These are phyloP conservation scores for Aquilaria malaccensis DNA, from an alignment of 345 rosid species.

Conservation along the genomic window DNA sequence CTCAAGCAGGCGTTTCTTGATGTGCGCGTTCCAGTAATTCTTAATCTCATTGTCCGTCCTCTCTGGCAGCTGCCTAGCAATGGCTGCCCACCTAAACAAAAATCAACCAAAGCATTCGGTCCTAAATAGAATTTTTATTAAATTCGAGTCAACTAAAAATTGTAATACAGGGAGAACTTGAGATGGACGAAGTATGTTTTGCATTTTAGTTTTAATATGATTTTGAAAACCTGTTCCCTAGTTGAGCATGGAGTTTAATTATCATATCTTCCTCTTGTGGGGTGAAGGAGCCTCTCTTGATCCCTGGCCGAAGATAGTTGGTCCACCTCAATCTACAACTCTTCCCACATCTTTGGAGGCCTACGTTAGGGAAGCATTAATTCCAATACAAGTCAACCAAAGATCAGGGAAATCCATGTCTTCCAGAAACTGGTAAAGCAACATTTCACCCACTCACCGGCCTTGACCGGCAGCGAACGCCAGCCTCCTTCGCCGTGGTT, in stretches of 20 bases:
- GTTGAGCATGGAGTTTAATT: conserved; percentile 33
- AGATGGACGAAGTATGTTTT: no score
- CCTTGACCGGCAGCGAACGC: conserved; percentile 43
- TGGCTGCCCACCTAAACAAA: conserved; percentile 43
- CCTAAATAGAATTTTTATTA: not conserved
- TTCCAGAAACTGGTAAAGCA: not conserved
- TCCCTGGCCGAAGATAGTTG: conserved; percentile 43
- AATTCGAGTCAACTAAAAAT: no score
- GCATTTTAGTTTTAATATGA: no score
- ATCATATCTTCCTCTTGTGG: conserved; percentile 31
- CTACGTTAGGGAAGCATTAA: conserved; percentile 4
- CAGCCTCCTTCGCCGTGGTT: conserved; percentile 44
- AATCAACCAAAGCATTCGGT: not conserved
- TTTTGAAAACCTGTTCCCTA: conserved; percentile 38
- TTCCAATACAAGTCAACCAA: not conserved
- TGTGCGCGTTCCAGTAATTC: conserved; percentile 55
- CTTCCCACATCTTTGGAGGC: conserved; percentile 26
- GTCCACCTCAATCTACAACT: conserved; percentile 30
- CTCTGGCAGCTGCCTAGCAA: conserved; percentile 35
- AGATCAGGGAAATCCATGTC: conserved; percentile 2
- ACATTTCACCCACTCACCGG: conserved; percentile 23
- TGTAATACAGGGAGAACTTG: no score
- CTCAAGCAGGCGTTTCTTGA: conserved; percentile 34
- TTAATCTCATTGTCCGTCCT: conserved; percentile 56
- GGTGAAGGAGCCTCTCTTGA: conserved; percentile 43